A percentile compares a stretch with the other conserved stretches of the same genome.
These are phyloP conservation scores for Pycnococcus provasolii DNA, from an alignment of 139 green algal genomes.

Conservation along the genomic window DNA sequence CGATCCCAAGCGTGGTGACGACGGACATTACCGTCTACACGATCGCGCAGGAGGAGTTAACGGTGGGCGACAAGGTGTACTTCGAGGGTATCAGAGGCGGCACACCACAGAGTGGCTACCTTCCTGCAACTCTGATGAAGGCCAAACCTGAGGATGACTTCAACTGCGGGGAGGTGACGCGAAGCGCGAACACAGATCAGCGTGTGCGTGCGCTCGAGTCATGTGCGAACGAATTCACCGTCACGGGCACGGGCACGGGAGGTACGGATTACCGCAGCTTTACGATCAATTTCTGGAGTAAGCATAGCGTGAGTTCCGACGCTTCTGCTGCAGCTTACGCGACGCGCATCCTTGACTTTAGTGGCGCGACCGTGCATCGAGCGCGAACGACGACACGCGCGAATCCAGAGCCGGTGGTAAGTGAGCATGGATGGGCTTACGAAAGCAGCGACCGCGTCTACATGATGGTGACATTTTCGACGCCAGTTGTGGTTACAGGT, in stretches of 20 bases:
- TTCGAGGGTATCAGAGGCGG: conserved; percentile 1
- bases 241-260: neutral
- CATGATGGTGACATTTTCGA: conserved; percentile 11
- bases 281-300: neutral
- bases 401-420: neutral
- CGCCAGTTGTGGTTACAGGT: conserved; percentile 1
- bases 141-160: no score
- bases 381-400: neutral
- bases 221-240: neutral
- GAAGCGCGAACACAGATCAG: no score
- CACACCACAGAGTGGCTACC: no score
- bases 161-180: no score
- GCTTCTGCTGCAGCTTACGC: neutral
- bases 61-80: neutral
- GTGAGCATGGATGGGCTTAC: conserved; percentile 11
- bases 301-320: neutral
- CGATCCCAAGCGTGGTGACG: neutral
- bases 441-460: conserved; percentile 4
- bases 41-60: neutral
- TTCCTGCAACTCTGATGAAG: no score
- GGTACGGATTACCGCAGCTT: neutral
- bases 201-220: no score
- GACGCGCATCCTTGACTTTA: neutral
- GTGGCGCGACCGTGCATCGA: neutral
- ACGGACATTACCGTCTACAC: neutral